phyloP scores from a whole-genome alignment of 352 stramenopile genomes.

The Phytophthora rubi region DNA sequence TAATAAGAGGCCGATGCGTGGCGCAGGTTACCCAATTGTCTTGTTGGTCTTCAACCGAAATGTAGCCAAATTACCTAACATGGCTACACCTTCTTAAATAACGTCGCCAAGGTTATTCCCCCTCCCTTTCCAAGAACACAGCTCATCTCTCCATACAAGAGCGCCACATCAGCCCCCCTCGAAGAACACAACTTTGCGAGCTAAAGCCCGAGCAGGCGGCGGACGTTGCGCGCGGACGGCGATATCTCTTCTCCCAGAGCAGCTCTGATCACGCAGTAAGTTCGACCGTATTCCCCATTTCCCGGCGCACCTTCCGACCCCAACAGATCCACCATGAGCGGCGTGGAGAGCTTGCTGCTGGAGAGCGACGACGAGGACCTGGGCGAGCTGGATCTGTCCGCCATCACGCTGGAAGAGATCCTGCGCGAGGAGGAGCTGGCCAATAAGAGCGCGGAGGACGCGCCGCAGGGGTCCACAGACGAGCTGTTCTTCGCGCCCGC shows the following conservation, averaged over 20 bases:
- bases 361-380: slow-evolving; percentile 79
- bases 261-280: neutral
- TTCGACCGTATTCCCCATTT: neutral
- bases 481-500: slow-evolving; percentile 79
- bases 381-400: slow-evolving; percentile 63
- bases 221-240: neutral
- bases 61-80: neutral
- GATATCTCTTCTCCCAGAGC: neutral
- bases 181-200: neutral
- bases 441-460: slow-evolving; percentile 34
- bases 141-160: slow-evolving; percentile 25
- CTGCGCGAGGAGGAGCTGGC: slow-evolving; percentile 72
- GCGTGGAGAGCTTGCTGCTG: slow-evolving; percentile 62
- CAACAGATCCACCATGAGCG: slow-evolving; percentile 38
- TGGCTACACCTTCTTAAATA: slow-evolving; percentile 10
- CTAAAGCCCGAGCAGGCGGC: neutral
- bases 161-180: slow-evolving; percentile 6
- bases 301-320: neutral
- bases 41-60: no score
- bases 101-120: neutral
- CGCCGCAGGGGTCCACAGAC: slow-evolving; percentile 38
- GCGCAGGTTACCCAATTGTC: no score
- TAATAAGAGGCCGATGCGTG: no score
- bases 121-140: slow-evolving; percentile 22
- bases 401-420: slow-evolving; percentile 80